phyloP scores from a whole-genome alignment of 2,329 filamentous ascomycete species.

The Aspergillus phoenicis region DNA sequence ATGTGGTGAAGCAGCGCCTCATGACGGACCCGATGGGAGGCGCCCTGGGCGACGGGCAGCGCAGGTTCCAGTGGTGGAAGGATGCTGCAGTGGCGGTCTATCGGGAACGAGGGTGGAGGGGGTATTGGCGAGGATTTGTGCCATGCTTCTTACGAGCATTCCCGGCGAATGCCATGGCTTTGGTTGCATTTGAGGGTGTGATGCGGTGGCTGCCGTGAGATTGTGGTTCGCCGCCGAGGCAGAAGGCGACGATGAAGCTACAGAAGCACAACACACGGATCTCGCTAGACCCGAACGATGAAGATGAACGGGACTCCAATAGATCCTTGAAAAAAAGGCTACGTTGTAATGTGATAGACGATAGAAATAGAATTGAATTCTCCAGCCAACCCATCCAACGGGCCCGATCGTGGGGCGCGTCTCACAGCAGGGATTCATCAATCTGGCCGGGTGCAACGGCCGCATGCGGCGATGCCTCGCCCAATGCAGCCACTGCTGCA shows the following conservation, averaged over 20 bases:
- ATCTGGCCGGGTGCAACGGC: constrained; percentile 3
- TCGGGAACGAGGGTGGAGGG: constrained; percentile 71
- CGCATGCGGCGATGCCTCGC: constrained; percentile 11
- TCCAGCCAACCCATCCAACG: too few relatives aligned
- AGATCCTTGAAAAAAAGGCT: constrained; percentile 1
- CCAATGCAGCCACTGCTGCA: background rate
- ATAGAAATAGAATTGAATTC: too few relatives aligned
- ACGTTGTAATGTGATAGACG: background rate
- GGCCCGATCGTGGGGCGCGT: background rate
- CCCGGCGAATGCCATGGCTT: constrained; percentile 90
- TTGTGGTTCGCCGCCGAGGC: too few relatives aligned
- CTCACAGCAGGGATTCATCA: background rate
- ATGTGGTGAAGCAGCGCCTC: constrained; percentile 93
- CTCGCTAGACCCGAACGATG: background rate
- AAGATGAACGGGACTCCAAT: constrained; percentile 8
- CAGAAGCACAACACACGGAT: background rate
- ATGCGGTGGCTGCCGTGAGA: constrained; percentile 63
- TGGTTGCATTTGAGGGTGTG: constrained; percentile 90
- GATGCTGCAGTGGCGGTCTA: constrained; percentile 79
- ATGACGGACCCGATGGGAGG: constrained; percentile 92
- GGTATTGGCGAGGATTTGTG: constrained; percentile 90
- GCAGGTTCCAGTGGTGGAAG: constrained; percentile 73
- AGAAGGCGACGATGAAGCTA: background rate
- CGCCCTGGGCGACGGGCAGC: constrained; percentile 65
- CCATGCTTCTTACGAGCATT: constrained; percentile 94